Evolutionary conservation across 1,284 basidiomycete species (phyloP), one percentile per base, ranked within the genome.

Genomic region (Tilletiopsis washingtonensis): DNA sequence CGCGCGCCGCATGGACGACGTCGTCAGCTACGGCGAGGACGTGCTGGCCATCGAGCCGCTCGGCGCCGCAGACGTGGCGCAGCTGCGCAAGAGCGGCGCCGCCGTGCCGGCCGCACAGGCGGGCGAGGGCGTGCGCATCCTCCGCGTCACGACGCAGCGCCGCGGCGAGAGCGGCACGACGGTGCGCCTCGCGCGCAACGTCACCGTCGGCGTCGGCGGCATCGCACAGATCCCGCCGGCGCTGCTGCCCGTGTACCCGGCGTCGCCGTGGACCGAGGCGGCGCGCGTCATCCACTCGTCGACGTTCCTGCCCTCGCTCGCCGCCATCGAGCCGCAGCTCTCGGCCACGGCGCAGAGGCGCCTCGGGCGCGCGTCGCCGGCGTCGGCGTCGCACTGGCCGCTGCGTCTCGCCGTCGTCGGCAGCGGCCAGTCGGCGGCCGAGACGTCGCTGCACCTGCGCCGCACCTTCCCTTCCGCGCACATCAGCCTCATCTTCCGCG

Each of bases 371-470:
- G 43, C 32, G 6, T 24, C n/a, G 12, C n/a, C 36, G 26, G 24
- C 4, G 21, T 26, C 43, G 4, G 32, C 32, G 15, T 21, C 63
- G 12, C n/a, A n/a, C n/a, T n/a, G n/a, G n/a, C n/a, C n/a, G n/a
- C 59, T 69, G 15, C 60, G 61, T 11, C 51, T 73, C 15, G 70
- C 67, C 12, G 65, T 73, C 20, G 45, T 73, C 24, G 70, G 70
- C n/a, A 61, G 61, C 25, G 70, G 70, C 3, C 70, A 73, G 53
- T 69, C 66, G 17, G 51, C 62, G 25, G 67, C 64, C 14, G 70
- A 73, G 51, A 68, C 70, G 54, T 23, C 62, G 24, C 54, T 67
- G 49, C 67, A 73, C 51, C 59, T 73, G 21, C 63, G 63, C 54
- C 38, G 49, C 36, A 62, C 57, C 34, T 73, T 64, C 58, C 69